Conservation (phyloP, 495 filamentous ascomycete species). For the Penicillium lagena region DNA sequence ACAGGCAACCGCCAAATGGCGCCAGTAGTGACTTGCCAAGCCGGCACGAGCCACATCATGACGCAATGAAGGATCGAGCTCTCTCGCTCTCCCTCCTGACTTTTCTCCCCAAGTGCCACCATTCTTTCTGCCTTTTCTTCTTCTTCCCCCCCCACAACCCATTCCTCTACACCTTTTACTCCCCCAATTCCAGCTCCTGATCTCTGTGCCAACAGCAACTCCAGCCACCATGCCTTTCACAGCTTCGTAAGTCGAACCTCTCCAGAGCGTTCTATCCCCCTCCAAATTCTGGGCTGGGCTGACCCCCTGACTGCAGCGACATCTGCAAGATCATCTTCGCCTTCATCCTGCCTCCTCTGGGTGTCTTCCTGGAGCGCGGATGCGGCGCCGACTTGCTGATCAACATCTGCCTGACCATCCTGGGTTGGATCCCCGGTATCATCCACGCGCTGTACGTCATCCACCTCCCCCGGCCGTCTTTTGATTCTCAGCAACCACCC, state of each 20-base stretch:
- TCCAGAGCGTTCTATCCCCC: neutral
- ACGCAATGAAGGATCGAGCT: slow-evolving; percentile 13
- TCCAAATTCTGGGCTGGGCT: neutral
- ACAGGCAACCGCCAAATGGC: no score
- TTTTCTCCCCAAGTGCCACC: slow-evolving; percentile 3
- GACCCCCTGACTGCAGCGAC: slow-evolving; percentile 46
- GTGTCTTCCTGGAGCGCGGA: slow-evolving; percentile 87
- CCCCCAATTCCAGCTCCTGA: neutral
- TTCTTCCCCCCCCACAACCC: neutral
- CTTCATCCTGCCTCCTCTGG: slow-evolving; percentile 79
- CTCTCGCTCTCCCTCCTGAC: no score
- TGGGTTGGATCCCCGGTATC: slow-evolving; percentile 75
- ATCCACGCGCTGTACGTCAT: slow-evolving; percentile 63
- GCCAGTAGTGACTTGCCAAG: no score
- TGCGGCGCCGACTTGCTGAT: slow-evolving; percentile 77
- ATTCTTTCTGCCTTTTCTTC: neutral
- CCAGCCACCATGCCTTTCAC: slow-evolving; percentile 54
- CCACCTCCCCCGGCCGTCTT: neutral
- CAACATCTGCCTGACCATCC: slow-evolving; percentile 80
- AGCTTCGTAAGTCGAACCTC: slow-evolving; percentile 45
- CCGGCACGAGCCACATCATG: slow-evolving; percentile 1
- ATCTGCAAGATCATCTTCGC: slow-evolving; percentile 90
- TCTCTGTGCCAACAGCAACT: neutral
- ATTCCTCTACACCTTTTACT: slow-evolving; percentile 2
- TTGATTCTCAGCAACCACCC: neutral